phyloP scores from a whole-genome alignment of 306 rosid species.

The Pachyrhizus erosus region DNA sequence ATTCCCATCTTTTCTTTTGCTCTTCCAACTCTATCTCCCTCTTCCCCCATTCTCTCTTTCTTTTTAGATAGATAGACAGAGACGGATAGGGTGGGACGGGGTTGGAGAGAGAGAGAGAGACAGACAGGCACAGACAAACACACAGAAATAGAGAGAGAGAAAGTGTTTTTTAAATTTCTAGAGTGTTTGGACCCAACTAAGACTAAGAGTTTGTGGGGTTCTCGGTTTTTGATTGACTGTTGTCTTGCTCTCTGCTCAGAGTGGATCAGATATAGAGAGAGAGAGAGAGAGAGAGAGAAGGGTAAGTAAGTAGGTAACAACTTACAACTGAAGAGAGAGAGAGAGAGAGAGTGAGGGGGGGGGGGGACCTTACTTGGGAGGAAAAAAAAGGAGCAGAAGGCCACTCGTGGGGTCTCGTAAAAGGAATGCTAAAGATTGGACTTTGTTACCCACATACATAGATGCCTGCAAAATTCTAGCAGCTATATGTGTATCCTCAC shows the following conservation, averaged over 20 bases:
- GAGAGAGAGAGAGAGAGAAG: background rate
- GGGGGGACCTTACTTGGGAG: too few species aligned
- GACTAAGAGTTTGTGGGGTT: conserved; percentile 64
- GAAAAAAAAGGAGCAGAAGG: background rate
- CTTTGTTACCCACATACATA: too few species aligned
- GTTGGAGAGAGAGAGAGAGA: too few species aligned
- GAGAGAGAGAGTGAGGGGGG: background rate
- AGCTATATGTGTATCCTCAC: too few species aligned
- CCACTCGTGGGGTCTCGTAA: conserved; percentile 78
- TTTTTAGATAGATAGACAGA: background rate
- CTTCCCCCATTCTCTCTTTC: background rate
- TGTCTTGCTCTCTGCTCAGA: conserved; percentile 48
- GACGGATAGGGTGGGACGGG: too few species aligned
- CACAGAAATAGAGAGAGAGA: too few species aligned
- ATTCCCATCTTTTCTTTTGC: conserved; percentile 16
- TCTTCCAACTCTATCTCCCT: background rate
- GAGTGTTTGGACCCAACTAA: too few species aligned
- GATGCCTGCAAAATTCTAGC: too few species aligned
- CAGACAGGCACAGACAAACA: too few species aligned
- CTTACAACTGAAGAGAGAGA: background rate
- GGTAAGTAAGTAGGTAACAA: conserved; percentile 1
- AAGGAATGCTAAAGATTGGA: conserved; percentile 39
- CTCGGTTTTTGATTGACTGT: conserved; percentile 55
- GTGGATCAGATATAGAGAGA: background rate
- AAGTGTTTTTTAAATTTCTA: too few species aligned